Evolutionary conservation across 192 early-diverging fungal species (phyloP), one percentile per base, ranked within the genome.

Genomic region (Coemansia sp.): DNA sequence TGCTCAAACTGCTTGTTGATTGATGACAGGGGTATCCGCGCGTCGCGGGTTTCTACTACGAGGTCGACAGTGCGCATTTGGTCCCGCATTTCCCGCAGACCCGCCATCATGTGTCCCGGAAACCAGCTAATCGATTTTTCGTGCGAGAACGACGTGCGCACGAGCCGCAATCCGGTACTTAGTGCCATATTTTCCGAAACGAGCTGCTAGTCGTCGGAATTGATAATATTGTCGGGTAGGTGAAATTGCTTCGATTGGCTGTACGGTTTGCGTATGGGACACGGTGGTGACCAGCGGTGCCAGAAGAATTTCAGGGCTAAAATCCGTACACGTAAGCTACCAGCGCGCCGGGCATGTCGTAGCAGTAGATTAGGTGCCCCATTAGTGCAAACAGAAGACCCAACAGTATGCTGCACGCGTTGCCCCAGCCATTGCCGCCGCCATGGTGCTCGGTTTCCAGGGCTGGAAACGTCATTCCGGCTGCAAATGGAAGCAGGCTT

Each of bases 31-130:
- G 95, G 95, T 41, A 95, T 90, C 22, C 95, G 80, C 8, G 94
- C 92, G 75, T 98, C 95, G 10, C 95, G 87, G 2, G 91, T 90
- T 69, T 98, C 95, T 23, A 98, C 82, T 11, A 98, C 75, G 9
- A 95, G 74, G 75, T 98, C 92, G 12, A 89, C 81, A 0, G 81
- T 61, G 51, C 82, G 83, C 53, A 91, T 62, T 35, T 79, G 80
- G 50, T 85, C 83, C n/a, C 81, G 79, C 45, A 91, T 90, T 32
- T 87, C 60, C 29, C 87, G 80, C 14, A 91, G 52, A 5, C 89
- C 87, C 50, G 87, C 86, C 47, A 85, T 86, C 90, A 91, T 91
- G 53, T 91, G 90, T 0, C 90, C 90, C 6, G 90, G 90, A 70
- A 90, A 91, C 90, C 90, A 91, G 59, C 89, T 88, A 50, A 90